Percentiles rank a stretch among this genome's conserved stretches.
phyloP scores from a whole-genome alignment of 2,329 filamentous ascomycete species.

The Colletotrichum plurivorum region DNA sequence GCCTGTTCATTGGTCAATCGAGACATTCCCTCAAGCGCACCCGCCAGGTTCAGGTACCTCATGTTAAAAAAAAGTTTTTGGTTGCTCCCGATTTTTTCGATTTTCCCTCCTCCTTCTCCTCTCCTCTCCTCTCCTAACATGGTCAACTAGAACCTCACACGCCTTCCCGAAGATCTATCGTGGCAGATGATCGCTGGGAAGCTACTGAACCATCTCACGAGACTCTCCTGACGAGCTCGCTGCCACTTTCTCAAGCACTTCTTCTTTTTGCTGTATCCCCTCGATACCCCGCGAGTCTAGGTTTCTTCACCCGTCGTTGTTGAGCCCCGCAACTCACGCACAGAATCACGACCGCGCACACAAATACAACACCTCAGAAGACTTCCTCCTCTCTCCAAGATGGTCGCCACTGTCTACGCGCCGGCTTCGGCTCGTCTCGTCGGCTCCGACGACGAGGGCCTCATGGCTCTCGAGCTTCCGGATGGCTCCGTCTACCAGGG shows the following conservation, averaged over 20 bases:
- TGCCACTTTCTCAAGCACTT: constrained; percentile 29
- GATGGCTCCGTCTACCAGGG: constrained; percentile 94
- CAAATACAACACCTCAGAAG: background rate
- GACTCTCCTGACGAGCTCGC: constrained; percentile 40
- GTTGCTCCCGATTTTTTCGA: constrained; percentile 22
- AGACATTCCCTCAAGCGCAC: constrained; percentile 9
- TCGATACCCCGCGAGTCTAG: constrained; percentile 4
- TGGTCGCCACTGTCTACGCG: constrained; percentile 55
- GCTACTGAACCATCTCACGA: constrained; percentile 37
- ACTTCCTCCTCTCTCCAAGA: constrained; percentile 41
- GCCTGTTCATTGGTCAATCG: constrained; percentile 39
- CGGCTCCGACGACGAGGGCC: constrained; percentile 67
- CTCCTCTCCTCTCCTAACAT: constrained; percentile 40
- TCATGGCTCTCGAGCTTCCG: constrained; percentile 91
- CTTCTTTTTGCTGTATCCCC: constrained; percentile 23
- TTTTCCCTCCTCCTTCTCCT: constrained; percentile 34
- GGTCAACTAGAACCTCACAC: constrained; percentile 37
- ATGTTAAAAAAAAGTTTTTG: constrained; percentile 42
- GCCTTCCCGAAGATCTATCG: constrained; percentile 43
- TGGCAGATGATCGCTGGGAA: constrained; percentile 44
- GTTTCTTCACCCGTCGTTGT: constrained; percentile 30
- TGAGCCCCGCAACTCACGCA: constrained; percentile 27
- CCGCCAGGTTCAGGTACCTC: constrained; percentile 21
- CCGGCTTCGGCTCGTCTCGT: constrained; percentile 75
- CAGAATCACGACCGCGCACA: background rate